These are phyloP conservation scores for Myriosclerotinia scirpicola DNA, from an alignment of 2,329 filamentous ascomycete species.

Conservation along the genomic window DNA sequence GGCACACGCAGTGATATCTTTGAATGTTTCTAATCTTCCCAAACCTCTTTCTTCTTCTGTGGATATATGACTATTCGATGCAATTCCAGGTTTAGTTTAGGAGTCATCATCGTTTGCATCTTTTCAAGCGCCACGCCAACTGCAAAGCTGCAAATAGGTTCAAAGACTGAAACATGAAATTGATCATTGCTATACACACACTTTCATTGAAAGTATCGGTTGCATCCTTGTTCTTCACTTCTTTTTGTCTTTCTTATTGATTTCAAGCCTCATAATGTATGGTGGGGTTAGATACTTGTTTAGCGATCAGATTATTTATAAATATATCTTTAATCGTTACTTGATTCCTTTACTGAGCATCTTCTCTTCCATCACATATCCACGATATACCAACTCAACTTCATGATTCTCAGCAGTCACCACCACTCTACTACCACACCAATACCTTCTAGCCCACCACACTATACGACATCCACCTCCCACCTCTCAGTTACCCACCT, in stretches of 20 bases:
- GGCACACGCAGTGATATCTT: background rate
- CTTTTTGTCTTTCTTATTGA: background rate
- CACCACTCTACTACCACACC: background rate
- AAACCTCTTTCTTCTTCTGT: background rate
- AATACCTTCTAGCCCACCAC: background rate
- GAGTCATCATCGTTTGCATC: background rate
- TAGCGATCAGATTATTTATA: background rate
- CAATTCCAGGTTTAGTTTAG: background rate
- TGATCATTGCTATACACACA: background rate
- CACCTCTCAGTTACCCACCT: background rate
- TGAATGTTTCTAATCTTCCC: background rate
- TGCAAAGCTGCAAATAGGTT: background rate
- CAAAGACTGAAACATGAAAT: constrained; percentile 7
- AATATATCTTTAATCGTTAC: background rate
- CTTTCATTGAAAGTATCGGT: background rate
- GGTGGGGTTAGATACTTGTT: background rate
- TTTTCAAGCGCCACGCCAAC: background rate
- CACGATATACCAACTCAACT: constrained; percentile 1
- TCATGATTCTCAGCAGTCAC: background rate
- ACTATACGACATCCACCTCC: background rate
- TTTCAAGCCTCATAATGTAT: background rate
- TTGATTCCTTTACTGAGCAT: background rate
- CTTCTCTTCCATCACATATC: constrained; percentile 1
- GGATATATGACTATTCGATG: background rate
- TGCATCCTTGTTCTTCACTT: constrained; percentile 9